These are phyloP conservation scores for Tinospora cordifolia DNA, from an alignment of 164 flowering plant species.

Conservation along the genomic window DNA sequence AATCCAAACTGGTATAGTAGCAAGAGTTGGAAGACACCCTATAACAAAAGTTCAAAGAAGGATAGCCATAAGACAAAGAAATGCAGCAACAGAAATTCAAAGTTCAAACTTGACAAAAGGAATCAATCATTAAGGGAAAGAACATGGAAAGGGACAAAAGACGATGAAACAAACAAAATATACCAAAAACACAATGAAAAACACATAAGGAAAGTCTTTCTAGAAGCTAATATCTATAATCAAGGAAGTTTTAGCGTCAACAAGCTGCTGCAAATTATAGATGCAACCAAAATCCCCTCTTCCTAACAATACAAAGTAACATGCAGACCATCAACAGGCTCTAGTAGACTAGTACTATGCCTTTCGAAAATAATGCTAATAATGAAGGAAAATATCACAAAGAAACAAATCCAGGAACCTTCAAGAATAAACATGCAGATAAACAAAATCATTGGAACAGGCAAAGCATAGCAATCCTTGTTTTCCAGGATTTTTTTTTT, in stretches of 20 bases:
- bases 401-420: background rate
- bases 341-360: background rate
- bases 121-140: background rate
- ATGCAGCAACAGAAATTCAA: background rate
- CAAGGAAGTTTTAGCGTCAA: background rate
- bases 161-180: background rate
- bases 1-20: slow-evolving; percentile 96
- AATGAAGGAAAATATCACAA: background rate
- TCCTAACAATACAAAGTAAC: background rate
- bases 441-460: background rate
- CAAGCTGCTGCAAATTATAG: background rate
- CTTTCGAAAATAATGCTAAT: background rate
- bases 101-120: background rate
- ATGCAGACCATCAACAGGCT: background rate
- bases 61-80: background rate
- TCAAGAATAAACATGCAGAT: background rate
- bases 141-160: background rate
- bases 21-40: slow-evolving; percentile 97
- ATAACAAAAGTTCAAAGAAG: slow-evolving; percentile 6
- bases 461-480: background rate
- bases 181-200: background rate
- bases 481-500: background rate
- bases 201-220: background rate
- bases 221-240: background rate
- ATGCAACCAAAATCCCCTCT: background rate